A percentile compares a stretch with the other conserved stretches of the same genome.
These are phyloP conservation scores for Camellia oleifera DNA, from an alignment of 179 eudicot genomes.

Conservation along the genomic window DNA sequence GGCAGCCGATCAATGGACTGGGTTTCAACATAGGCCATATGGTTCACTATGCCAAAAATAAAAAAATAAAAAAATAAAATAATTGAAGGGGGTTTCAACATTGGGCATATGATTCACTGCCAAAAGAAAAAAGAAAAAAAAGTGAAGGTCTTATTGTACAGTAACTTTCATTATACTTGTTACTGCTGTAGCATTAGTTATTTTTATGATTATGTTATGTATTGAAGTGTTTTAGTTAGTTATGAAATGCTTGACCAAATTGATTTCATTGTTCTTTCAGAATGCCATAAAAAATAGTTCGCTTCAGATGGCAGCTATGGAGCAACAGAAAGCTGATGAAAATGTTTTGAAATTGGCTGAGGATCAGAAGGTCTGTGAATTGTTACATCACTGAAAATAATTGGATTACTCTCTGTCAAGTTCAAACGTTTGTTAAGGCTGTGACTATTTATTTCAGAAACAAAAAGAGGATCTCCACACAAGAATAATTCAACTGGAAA, in stretches of 20 bases:
- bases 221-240: neutral
- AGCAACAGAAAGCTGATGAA: slow-evolving; percentile 78
- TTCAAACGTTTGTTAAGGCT: neutral
- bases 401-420: neutral
- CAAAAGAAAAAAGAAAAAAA: neutral
- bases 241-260: slow-evolving; percentile 16
- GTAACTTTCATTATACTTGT: neutral
- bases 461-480: slow-evolving; percentile 78
- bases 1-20: neutral
- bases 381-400: neutral
- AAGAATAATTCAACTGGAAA: slow-evolving; percentile 64
- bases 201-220: neutral
- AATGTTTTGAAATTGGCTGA: slow-evolving; percentile 82
- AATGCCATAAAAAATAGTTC: slow-evolving; percentile 63
- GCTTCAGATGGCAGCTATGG: slow-evolving; percentile 72
- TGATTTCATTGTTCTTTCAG: slow-evolving; percentile 33
- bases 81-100: no score
- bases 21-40: neutral
- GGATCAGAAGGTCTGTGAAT: slow-evolving; percentile 65
- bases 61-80: no score
- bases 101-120: no score
- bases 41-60: neutral
- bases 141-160: neutral
- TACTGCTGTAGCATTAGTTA: neutral
- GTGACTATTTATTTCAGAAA: slow-evolving; percentile 44